Evolutionary conservation across 2,329 filamentous ascomycete species (phyloP).

Genomic region (Phialocephala subalpina): DNA sequence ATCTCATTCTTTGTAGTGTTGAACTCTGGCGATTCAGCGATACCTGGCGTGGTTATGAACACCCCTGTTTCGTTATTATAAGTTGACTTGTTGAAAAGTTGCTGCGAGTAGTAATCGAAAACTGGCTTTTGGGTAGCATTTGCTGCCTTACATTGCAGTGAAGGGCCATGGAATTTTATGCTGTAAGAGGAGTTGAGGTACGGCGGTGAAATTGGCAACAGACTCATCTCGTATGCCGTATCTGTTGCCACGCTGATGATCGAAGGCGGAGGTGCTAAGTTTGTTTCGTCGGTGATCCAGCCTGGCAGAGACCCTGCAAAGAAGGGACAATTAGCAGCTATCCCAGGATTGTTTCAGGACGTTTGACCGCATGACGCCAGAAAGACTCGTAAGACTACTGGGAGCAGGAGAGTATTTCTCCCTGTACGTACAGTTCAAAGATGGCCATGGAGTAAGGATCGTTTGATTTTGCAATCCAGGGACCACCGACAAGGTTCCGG

Average conservation of each 20-base stretch:
- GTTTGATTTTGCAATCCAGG: not conserved
- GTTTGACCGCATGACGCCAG: too few species aligned
- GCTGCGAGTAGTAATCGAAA: conserved; percentile 11
- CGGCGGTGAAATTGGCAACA: conserved; percentile 20
- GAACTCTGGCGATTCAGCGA: not conserved
- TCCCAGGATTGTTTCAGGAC: too few species aligned
- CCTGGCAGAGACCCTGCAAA: not conserved
- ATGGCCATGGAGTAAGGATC: not conserved
- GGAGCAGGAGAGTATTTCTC: too few species aligned
- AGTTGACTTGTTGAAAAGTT: not conserved
- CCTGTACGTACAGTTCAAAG: not conserved
- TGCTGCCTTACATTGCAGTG: conserved; percentile 21
- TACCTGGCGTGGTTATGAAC: too few species aligned
- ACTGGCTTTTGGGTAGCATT: conserved; percentile 13
- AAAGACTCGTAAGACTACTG: too few species aligned
- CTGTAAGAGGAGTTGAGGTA: conserved; percentile 26
- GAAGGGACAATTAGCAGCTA: too few species aligned
- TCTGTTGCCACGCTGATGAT: conserved; percentile 16
- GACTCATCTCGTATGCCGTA: not conserved
- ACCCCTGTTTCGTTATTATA: not conserved
- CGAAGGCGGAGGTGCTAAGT: not conserved
- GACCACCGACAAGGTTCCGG: conserved; percentile 9
- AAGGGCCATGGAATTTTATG: conserved; percentile 31
- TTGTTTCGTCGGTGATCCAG: not conserved
- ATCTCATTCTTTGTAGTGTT: not conserved